A percentile compares a stretch with the other conserved stretches of the same genome.
Evolutionary conservation across 2,329 filamentous ascomycete species (phyloP).

Genomic region (Ophiostoma himal-ulmi): DNA sequence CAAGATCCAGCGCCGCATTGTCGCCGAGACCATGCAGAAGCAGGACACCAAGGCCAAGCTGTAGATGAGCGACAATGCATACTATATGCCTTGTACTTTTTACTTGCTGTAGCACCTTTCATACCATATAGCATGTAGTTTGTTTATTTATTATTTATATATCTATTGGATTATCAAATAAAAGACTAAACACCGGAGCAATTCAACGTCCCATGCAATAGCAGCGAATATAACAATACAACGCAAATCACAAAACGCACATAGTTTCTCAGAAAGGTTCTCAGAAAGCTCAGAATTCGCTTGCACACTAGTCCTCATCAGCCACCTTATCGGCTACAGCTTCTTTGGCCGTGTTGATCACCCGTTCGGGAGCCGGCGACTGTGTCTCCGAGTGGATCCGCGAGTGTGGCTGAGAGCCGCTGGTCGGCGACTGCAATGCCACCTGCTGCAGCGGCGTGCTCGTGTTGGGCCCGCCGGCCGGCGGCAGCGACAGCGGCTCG

Average conservation of each 20-base stretch:
- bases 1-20: slow-evolving; percentile 78
- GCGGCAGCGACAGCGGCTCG: slow-evolving; percentile 30
- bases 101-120: not conserved
- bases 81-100: not conserved
- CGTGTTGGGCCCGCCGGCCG: slow-evolving; percentile 13
- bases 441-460: not conserved
- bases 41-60: slow-evolving; percentile 54
- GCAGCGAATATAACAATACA: not conserved
- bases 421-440: not conserved
- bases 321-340: slow-evolving; percentile 49
- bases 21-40: slow-evolving; percentile 80
- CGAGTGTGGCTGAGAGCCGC: slow-evolving; percentile 17
- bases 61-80: slow-evolving; percentile 32
- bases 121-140: not conserved
- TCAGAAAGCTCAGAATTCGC: no score
- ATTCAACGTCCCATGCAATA: not conserved
- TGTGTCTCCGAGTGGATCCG: slow-evolving; percentile 6
- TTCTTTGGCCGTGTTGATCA: slow-evolving; percentile 46
- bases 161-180: not conserved
- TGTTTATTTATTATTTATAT: not conserved
- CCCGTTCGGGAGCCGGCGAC: slow-evolving; percentile 40
- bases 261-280: no score
- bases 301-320: slow-evolving; percentile 41
- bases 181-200: not conserved
- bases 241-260: not conserved